Evolutionary conservation across 176 grass and related monocot genomes (phyloP).

Genomic region (Otatea glauca): DNA sequence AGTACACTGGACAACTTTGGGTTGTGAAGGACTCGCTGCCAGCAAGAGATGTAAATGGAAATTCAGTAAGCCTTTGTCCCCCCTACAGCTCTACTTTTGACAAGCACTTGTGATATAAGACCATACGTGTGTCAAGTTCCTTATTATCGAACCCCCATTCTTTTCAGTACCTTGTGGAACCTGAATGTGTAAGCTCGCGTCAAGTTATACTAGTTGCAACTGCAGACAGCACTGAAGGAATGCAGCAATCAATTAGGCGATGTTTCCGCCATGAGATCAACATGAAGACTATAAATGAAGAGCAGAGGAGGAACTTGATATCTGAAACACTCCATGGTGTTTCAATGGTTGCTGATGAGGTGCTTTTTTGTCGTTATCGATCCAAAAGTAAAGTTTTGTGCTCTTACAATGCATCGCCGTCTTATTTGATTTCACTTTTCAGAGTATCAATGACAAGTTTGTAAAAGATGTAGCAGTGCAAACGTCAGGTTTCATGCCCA

Average conservation of each 20-base stretch:
- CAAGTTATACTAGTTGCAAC: slow-evolving; percentile 86
- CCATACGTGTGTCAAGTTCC: slow-evolving; percentile 12
- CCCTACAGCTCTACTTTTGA: neutral
- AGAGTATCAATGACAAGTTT: slow-evolving; percentile 75
- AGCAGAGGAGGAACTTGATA: slow-evolving; percentile 74
- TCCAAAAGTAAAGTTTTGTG: neutral
- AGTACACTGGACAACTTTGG: slow-evolving; percentile 68
- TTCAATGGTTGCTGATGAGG: slow-evolving; percentile 58
- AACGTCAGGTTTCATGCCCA: slow-evolving; percentile 89
- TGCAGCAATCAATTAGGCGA: slow-evolving; percentile 72
- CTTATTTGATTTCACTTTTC: slow-evolving; percentile 50
- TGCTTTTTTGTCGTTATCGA: slow-evolving; percentile 42
- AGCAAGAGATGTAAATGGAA: slow-evolving; percentile 52
- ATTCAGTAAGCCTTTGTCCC: slow-evolving; percentile 53
- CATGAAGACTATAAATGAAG: slow-evolving; percentile 84
- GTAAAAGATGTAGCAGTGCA: slow-evolving; percentile 77
- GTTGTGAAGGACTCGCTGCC: slow-evolving; percentile 48
- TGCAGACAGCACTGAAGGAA: slow-evolving; percentile 78
- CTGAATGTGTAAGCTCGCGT: slow-evolving; percentile 61
- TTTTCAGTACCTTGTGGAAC: slow-evolving; percentile 72
- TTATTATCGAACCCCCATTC: slow-evolving; percentile 31
- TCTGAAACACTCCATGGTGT: slow-evolving; percentile 67
- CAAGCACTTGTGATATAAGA: slow-evolving; percentile 29
- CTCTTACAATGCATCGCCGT: neutral
- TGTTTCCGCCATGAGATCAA: slow-evolving; percentile 94